Evolutionary conservation across 257 asterid genomes (phyloP), one percentile per base, ranked within the genome.

Genomic region (Capsicum chinense): DNA sequence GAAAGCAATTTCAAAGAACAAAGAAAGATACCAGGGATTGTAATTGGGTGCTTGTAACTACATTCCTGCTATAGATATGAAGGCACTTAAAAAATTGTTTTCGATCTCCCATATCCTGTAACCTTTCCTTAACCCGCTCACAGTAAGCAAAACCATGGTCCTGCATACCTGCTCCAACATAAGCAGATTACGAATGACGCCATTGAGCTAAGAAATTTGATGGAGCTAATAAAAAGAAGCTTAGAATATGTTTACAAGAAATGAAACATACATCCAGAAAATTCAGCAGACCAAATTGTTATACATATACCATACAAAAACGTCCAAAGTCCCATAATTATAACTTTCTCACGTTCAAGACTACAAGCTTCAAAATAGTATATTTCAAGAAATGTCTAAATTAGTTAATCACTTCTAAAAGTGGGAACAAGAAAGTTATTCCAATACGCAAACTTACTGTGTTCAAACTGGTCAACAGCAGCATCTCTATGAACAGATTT

Each of bases 51-150:
- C 92, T 88, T 26, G 94, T 69, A 84, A 87, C 87, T 83, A 90
- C 83, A 78, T 92, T 90, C 88, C 84, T 88, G 87, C 85, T 85
- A 79, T 84, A 93, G 68, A 94, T 87, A 83, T 88, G 89, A 59
- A 92, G 84, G 83, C 94, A 92, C 88, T 93, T 93, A 85, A 86
- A 85, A 88, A 92, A 82, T 82, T 90, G 91, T 73, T 88, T 85
- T 54, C 86, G 88, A 67, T 76, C 86, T 83, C 86, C 93, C 85
- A 92, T 84, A 79, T 87, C 89, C 79, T 88, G 89, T 74, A 93
- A 80, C 82, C 90, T 88, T 85, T 90, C 95, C 87, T 90, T 90
- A 76, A 76, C 88, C 90, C 91, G 92, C 86, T 91, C 93, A 66
- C 88, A 87, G 84, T 93, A 90, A 86, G 90, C 88, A 84, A 90